These are phyloP conservation scores for Stromatinia cepivora DNA, from an alignment of 2,329 filamentous ascomycete genomes.

Conservation along the genomic window DNA sequence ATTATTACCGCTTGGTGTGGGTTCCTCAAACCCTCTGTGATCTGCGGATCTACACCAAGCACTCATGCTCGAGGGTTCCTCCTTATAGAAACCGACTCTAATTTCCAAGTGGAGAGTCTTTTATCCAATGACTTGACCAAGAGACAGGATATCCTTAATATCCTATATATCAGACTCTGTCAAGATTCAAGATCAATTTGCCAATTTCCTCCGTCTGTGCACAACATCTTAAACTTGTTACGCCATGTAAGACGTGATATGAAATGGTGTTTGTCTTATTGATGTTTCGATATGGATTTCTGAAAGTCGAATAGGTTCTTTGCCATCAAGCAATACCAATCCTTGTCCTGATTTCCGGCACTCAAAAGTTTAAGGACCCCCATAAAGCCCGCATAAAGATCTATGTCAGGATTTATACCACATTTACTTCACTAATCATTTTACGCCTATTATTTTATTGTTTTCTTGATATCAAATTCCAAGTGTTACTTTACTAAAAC, in stretches of 20 bases:
- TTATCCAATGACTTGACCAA: background rate
- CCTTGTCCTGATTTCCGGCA: background rate
- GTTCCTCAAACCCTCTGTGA: background rate
- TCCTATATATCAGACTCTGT: background rate
- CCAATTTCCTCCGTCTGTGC: constrained; percentile 9
- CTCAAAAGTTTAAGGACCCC: background rate
- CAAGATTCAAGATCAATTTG: background rate
- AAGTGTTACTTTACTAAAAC: background rate
- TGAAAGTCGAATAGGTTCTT: background rate
- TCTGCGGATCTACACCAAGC: background rate
- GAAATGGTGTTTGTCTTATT: constrained; percentile 19
- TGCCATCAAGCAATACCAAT: background rate
- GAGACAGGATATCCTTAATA: background rate
- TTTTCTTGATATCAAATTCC: background rate
- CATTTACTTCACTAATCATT: background rate
- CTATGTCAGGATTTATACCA: background rate
- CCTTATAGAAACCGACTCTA: background rate
- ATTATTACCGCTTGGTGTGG: too few relatives aligned
- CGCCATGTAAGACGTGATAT: constrained; percentile 5
- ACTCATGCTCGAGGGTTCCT: background rate
- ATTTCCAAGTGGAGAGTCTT: background rate
- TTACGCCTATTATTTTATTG: background rate
- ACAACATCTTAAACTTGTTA: constrained; percentile 10
- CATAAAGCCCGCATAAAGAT: constrained; percentile 2
- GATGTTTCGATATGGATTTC: constrained; percentile 11